Evolutionary conservation across 1,284 basidiomycete genomes (phyloP).

Genomic region (Microbotryum saponariae): DNA sequence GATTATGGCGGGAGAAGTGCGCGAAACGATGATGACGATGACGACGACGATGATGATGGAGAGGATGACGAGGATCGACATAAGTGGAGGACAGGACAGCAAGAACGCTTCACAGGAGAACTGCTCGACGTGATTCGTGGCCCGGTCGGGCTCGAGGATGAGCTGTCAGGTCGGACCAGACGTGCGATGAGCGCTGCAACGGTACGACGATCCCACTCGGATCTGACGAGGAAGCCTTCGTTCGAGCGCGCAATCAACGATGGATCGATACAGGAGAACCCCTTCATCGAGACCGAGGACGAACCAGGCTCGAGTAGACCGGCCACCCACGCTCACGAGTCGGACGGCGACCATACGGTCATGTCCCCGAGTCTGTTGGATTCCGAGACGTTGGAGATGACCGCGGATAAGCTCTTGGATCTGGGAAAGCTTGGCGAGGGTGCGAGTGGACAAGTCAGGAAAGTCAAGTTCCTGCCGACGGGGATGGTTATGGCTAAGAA

Average conservation of each 20-base stretch:
- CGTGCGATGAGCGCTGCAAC: constrained; percentile 14
- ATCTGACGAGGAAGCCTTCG: too few relatives aligned
- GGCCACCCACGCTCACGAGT: neutral
- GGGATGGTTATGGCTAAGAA: constrained; percentile 84
- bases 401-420: constrained; percentile 29
- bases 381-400: constrained; percentile 21
- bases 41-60: neutral
- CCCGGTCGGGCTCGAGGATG: constrained; percentile 24
- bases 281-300: too few relatives aligned
- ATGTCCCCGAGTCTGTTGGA: neutral
- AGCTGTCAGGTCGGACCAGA: constrained; percentile 24
- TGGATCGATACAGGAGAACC: too few relatives aligned
- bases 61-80: constrained; percentile 2
- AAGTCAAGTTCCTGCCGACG: constrained; percentile 71
- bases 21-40: neutral
- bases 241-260: too few relatives aligned
- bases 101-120: constrained; percentile 29
- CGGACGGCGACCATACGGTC: neutral
- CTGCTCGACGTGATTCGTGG: constrained; percentile 29
- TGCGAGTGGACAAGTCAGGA: constrained; percentile 88
- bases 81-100: constrained; percentile 23
- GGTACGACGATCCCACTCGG: too few relatives aligned
- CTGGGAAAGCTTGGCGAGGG: constrained; percentile 75
- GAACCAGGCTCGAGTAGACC: too few relatives aligned
- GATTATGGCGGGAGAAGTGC: neutral